phyloP scores from a whole-genome alignment of 164 flowering plant genomes.

The Stephania cephalantha region DNA sequence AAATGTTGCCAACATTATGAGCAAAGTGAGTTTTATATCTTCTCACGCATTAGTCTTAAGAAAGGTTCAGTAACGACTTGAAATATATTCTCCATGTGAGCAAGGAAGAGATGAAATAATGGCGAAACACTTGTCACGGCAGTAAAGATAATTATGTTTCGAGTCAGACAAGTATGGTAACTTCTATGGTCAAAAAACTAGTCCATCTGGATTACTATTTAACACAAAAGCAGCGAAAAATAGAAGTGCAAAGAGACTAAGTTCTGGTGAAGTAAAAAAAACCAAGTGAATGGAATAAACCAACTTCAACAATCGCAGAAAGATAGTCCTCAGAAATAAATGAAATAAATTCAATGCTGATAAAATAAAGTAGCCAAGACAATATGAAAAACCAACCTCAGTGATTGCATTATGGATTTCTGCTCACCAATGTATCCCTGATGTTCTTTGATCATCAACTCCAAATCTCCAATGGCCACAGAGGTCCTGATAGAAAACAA shows the following conservation, averaged over 20 bases:
- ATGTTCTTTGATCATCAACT: slow-evolving; percentile 59
- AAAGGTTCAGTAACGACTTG: not conserved
- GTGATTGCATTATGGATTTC: slow-evolving; percentile 84
- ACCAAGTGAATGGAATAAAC: too few species aligned
- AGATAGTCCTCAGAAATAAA: too few species aligned
- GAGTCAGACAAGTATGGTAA: not conserved
- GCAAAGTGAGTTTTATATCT: not conserved
- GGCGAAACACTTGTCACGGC: not conserved
- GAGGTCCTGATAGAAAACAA: slow-evolving; percentile 53
- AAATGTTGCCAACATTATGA: not conserved
- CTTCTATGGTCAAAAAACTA: not conserved
- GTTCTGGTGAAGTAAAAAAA: too few species aligned
- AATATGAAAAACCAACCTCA: slow-evolving; percentile 51
- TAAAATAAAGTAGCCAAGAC: not conserved
- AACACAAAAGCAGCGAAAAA: not conserved
- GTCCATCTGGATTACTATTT: not conserved
- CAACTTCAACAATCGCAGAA: too few species aligned
- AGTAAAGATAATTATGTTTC: too few species aligned
- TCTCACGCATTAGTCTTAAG: not conserved
- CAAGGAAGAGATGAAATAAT: too few species aligned
- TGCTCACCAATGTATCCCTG: slow-evolving; percentile 65
- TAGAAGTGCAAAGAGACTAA: too few species aligned
- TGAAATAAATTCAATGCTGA: too few species aligned
- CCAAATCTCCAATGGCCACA: slow-evolving; percentile 48
- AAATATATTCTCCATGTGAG: not conserved